Base-by-base conservation (phyloP, 2,329 filamentous ascomycete genomes). In the Akanthomyces uredinophilus region DNA sequence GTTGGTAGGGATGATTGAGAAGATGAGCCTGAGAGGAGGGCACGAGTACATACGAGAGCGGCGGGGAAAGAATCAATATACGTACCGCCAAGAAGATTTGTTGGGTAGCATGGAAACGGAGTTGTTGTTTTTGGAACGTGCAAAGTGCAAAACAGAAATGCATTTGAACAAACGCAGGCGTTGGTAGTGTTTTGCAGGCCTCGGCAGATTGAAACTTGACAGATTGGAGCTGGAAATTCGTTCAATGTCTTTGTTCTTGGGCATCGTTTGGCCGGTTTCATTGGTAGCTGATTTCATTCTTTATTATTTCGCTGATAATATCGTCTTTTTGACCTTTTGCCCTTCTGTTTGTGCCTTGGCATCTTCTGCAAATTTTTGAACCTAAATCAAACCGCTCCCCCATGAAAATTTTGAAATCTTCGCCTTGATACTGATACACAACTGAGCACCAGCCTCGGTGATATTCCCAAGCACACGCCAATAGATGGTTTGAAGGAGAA, bases 61-160 rank as follows among this genome's bases (percentile, higher is more conserved):
- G 37, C 5, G 7, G 13, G 37, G 11, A 39, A 39, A 39, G 37
- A 39, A 39, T 39, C 4, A 35, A 3, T 16, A 39, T 14, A 39
- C 37, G 14, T 16, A 39, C 37, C 11, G 16, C 20, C 43, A 6
- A 22, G 44, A 14, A 47, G 14, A 50, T n/a, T 50, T 14, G 14
- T 16, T 24, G 4, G 39, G 8, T 29, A 39, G 24, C 52, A 68
- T 74, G 50, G 74, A 47, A 44, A 22, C 35, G 57, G 37, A 14
- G 44, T 49, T 18, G 13, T 32, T 43, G 5, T 55, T 29, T 29
- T 55, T 44, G 24, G 24, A 29, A 16, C 29, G 52, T 6, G 39
- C 39, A 44, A 18, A 44, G 20, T 35, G 32, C 27, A 18, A 18
- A 51, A n/a, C 35, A 41, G 13, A 22, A 35, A 24, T 24, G 18